Percentiles rank a stretch among this genome's conserved stretches.
phyloP scores from a whole-genome alignment of 2,329 filamentous ascomycete genomes.

The Trichocomaceae sp. region DNA sequence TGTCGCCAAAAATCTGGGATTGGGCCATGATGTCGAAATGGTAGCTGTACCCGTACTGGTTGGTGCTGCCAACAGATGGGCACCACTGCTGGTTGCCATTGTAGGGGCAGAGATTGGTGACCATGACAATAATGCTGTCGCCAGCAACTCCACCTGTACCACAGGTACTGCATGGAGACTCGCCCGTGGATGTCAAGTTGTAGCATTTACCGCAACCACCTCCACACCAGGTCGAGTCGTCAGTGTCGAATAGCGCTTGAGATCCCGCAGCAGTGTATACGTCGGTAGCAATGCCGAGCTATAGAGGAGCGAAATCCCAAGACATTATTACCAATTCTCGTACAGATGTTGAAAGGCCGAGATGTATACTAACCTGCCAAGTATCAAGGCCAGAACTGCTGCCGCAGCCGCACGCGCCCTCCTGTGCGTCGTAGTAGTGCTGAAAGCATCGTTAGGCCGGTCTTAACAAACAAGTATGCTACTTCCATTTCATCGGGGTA shows the following conservation, averaged over 20 bases:
- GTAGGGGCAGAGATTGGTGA: conserved; percentile 33
- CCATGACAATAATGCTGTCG: conserved; percentile 23
- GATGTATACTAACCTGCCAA: conserved; percentile 23
- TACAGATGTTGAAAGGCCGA: not conserved
- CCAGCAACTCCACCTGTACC: conserved; percentile 19
- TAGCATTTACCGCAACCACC: conserved; percentile 23
- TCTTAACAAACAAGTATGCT: not conserved
- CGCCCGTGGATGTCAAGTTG: conserved; percentile 20
- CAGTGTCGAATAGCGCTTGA: conserved; percentile 20
- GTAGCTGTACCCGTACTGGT: conserved; percentile 30
- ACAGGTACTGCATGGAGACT: conserved; percentile 17
- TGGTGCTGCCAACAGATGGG: conserved; percentile 23
- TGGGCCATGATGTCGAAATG: conserved; percentile 34
- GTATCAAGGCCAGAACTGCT: conserved; percentile 18
- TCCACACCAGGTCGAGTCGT: conserved; percentile 20
- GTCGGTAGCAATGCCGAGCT: conserved; percentile 1
- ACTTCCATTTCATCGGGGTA: not conserved
- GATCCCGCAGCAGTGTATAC: conserved; percentile 22
- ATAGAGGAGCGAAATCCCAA: not conserved
- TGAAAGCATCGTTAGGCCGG: conserved; percentile 10
- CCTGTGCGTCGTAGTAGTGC: conserved; percentile 28
- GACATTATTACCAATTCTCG: not conserved
- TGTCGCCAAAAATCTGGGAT: conserved; percentile 28
- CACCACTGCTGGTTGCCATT: conserved; percentile 33
- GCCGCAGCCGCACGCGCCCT: conserved; percentile 30